These are phyloP conservation scores for Entomortierella lignicola DNA, from an alignment of 192 early-diverging fungal genomes.

Conservation along the genomic window DNA sequence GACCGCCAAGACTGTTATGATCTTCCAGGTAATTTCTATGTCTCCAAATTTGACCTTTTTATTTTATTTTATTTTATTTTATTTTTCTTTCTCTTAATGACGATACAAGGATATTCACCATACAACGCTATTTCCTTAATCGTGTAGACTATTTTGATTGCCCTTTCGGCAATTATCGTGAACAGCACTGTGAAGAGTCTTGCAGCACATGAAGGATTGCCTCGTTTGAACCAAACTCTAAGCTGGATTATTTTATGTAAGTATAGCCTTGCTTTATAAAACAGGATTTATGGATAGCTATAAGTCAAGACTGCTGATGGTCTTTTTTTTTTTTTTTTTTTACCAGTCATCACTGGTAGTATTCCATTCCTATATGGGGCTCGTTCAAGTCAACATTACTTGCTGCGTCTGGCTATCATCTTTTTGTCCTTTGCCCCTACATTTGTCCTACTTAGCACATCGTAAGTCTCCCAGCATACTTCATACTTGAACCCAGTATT, in stretches of 20 bases:
- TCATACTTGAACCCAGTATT: background rate
- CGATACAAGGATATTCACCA: background rate
- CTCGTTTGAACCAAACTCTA: slow-evolving; percentile 70
- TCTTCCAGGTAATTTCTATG: slow-evolving; percentile 25
- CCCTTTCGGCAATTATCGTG: slow-evolving; percentile 68
- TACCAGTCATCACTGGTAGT: slow-evolving; percentile 58
- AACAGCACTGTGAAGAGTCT: slow-evolving; percentile 72
- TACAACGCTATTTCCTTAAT: background rate
- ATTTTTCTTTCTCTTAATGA: too few relatives aligned
- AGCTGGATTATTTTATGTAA: slow-evolving; percentile 78
- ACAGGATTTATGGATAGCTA: too few relatives aligned
- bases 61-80: too few relatives aligned
- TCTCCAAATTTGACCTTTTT: too few relatives aligned
- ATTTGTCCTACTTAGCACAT: slow-evolving; percentile 89
- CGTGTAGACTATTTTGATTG: slow-evolving; percentile 60
- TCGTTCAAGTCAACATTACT: slow-evolving; percentile 74
- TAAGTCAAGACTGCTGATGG: too few relatives aligned
- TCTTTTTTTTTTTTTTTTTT: background rate
- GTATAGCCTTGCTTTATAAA: too few relatives aligned
- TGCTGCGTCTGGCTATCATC: slow-evolving; percentile 83
- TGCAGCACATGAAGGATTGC: slow-evolving; percentile 69
- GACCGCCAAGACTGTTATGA: slow-evolving; percentile 38
- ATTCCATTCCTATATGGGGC: slow-evolving; percentile 75
- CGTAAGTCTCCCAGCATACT: slow-evolving; percentile 33
- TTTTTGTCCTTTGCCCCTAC: slow-evolving; percentile 89